Percentiles rank a stretch among this genome's conserved stretches.
These are phyloP conservation scores for Pyrenopolyporus hunteri DNA, from an alignment of 495 filamentous ascomycete species.

Conservation along the genomic window DNA sequence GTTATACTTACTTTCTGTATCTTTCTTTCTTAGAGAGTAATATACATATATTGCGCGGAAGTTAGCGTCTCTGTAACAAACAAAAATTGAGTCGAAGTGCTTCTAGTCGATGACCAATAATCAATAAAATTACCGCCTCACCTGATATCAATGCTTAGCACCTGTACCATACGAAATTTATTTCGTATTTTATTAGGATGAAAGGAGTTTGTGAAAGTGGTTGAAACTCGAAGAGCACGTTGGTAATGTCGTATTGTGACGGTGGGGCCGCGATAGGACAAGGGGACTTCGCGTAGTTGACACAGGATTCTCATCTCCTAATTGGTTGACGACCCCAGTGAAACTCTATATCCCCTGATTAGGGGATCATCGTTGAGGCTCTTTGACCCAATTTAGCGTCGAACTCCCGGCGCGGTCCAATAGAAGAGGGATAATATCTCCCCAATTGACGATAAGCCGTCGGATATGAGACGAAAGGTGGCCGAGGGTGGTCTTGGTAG, in stretches of 20 bases:
- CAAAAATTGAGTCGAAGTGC: background rate
- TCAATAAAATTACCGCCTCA: background rate
- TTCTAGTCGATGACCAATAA: conserved; percentile 4
- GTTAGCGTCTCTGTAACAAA: background rate
- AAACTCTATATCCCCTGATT: conserved; percentile 34
- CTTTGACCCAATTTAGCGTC: conserved; percentile 12
- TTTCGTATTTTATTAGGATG: too few species aligned
- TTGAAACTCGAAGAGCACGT: background rate
- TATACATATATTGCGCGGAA: background rate
- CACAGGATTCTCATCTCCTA: conserved; percentile 11
- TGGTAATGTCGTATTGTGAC: conserved; percentile 11
- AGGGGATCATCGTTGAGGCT: conserved; percentile 35
- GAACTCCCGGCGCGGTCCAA: background rate
- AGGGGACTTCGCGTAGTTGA: conserved; percentile 32
- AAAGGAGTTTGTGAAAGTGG: background rate
- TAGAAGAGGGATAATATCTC: background rate
- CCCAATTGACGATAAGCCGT: conserved; percentile 3
- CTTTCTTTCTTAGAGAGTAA: background rate
- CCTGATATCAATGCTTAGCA: background rate
- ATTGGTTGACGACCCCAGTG: conserved; percentile 36
- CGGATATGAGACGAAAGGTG: conserved; percentile 32
- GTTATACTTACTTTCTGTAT: background rate
- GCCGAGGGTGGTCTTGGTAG: conserved; percentile 5
- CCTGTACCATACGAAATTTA: too few species aligned
- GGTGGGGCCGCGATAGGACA: conserved; percentile 27